Percentiles rank a stretch among this genome's conserved stretches.
Evolutionary conservation across 345 rosid genomes (phyloP).

Genomic region (Cardamine chenopodiifolia): DNA sequence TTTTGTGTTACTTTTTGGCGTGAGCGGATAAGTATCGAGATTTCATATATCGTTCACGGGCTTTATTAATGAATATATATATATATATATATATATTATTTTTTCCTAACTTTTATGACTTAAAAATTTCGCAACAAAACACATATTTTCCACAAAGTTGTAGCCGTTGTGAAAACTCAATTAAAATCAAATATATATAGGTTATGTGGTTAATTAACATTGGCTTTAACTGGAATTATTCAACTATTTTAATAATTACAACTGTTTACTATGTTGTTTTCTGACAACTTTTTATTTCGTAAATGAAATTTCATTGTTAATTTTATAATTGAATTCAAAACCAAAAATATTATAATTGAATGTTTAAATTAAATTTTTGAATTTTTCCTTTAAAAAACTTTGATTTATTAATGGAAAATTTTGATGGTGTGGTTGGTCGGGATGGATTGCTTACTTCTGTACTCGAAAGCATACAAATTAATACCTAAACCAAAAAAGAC

Average conservation of each 20-base stretch:
- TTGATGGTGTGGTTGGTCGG: constrained; percentile 39
- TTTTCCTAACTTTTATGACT: background rate
- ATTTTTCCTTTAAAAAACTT: too few relatives aligned
- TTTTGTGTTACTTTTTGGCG: constrained; percentile 18
- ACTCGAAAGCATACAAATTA: constrained; percentile 25
- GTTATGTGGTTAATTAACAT: too few relatives aligned
- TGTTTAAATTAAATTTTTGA: too few relatives aligned
- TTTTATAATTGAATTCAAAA: too few relatives aligned
- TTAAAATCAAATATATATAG: background rate
- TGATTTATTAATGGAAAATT: background rate
- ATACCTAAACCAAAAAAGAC: constrained; percentile 36
- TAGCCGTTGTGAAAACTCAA: background rate
- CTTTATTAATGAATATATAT: background rate
- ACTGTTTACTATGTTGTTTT: too few relatives aligned
- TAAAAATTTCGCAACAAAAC: background rate
- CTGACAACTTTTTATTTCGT: too few relatives aligned
- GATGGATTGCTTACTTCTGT: constrained; percentile 38
- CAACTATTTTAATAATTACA: too few relatives aligned
- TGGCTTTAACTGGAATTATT: too few relatives aligned
- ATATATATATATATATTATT: too few relatives aligned
- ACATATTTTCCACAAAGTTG: background rate
- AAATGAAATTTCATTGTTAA: too few relatives aligned
- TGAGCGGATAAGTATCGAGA: constrained; percentile 6
- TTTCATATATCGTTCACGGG: background rate
- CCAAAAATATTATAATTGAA: too few relatives aligned